Base-by-base conservation (phyloP, 495 filamentous ascomycete species). In the Paragyromitra xinjiangensis region DNA sequence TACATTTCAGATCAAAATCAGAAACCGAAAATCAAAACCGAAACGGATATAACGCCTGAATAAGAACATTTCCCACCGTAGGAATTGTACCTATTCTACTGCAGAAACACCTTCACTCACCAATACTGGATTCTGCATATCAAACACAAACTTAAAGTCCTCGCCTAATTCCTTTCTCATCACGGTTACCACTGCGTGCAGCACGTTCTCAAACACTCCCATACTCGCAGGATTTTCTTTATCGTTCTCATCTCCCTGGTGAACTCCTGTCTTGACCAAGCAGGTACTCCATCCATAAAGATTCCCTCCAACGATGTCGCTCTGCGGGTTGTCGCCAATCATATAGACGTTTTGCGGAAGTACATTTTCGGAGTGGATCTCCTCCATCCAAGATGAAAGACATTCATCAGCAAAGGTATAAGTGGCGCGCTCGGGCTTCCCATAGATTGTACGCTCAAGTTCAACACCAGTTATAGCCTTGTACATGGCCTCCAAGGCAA, bases 321-420 rank as follows among this genome's bases (percentile, higher is more conserved):
- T 92, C 40, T 90, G 90, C 19, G 91, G 92, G 85, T 93, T 93
- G 84, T 94, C 92, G 78, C 92, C 92, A 48, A 94, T 85, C 92
- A 94, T 94, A 87, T 94, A 93, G 82, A 93, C 85, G 84, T 93
- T 92, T 79, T 89, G 80, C 7, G 91, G 92, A 2, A 94, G 84
- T 48, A 83, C 85, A 84, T 91, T 88, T 83, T 93, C 90, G 83
- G 89, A 89, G 84, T 93, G 91, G 79, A 94, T 87, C 81, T 88
- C 83, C 66, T 92, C 90, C 91, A 93, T 93, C 92, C 91, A 94
- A 62, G 87, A 86, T 29, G 88, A 85, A 56, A 93, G 87, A 11
- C 93, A 91, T 83, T 92, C 91, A 69, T 93, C 92, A 65, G 91
- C 92, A 84, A 92, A 94, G 83, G 90, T 92, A 88, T 93, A 93